phyloP scores from a whole-genome alignment of 192 early-diverging fungal species.

The Polychytrium aggregatum region DNA sequence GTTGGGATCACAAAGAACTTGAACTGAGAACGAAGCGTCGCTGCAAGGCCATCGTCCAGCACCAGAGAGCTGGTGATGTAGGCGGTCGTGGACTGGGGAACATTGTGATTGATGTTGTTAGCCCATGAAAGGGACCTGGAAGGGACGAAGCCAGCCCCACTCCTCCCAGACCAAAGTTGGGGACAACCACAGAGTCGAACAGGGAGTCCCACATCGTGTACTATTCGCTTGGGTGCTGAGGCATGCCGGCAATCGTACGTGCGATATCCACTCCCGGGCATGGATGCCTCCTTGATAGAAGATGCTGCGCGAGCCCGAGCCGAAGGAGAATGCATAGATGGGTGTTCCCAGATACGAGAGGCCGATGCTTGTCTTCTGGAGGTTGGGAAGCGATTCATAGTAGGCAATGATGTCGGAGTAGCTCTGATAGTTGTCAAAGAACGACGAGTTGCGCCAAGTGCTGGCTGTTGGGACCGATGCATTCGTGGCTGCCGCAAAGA shows the following conservation, averaged over 20 bases:
- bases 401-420: constrained; percentile 13
- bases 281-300: constrained; percentile 41
- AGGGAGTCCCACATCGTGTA: too few species aligned
- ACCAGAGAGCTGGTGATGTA: constrained; percentile 8
- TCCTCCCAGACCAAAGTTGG: too few species aligned
- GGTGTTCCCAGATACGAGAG: constrained; percentile 13
- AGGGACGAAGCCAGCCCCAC: too few species aligned
- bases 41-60: constrained; percentile 17
- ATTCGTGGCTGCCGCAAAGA: too few species aligned
- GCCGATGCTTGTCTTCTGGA: constrained; percentile 10
- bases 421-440: constrained; percentile 25
- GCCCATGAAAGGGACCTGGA: too few species aligned
- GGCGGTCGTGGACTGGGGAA: constrained; percentile 10
- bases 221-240: too few species aligned
- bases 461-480: too few species aligned
- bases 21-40: constrained; percentile 27
- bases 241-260: too few species aligned
- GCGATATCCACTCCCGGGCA: constrained; percentile 51
- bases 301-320: constrained; percentile 14
- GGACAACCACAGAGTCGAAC: too few species aligned
- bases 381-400: constrained; percentile 10
- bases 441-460: constrained; percentile 4
- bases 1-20: constrained; percentile 46
- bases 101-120: too few species aligned
- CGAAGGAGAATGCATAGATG: constrained; percentile 17